Base-by-base conservation (phyloP, 345 rosid species). In the Eucalyptus marginata region DNA sequence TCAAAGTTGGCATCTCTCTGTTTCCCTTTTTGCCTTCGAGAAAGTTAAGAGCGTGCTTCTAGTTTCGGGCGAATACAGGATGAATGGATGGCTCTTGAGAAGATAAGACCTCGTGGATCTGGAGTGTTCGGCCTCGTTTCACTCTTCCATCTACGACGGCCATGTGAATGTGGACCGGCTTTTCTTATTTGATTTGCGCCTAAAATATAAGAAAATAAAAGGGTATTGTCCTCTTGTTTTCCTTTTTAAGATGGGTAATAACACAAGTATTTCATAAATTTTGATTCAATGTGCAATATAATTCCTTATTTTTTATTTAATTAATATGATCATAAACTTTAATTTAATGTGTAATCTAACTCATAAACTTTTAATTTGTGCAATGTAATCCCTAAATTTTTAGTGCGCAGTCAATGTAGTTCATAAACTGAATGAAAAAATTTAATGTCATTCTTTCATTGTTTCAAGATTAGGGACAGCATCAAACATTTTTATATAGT, bases 1-100 rank as follows among this genome's bases (percentile, higher is more conserved):
- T 98, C 92, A 96, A 92, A 62, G 97, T 96, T 8, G 99, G 98
- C 99, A 97, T 98, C 89, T 93, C 62, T 44, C 12, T 83, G 81
- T 27, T 13, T 33, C 15, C 43, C 43, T 10, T 50, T 49, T 31
- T 49, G 54, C 87, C 5, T 49, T 20, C 36, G 22, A 27, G 29
- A 85, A 49, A 2, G 87, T 27, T 15, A 8, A 17, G 56, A 62
- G 49, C 4, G 54, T 47, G 20, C 66, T n/a, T 36, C 86, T 1
- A 80, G 46, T 86, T 43, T 47, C 52, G 56, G 59, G 46, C 59
- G 17, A 40, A 36, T 27, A 27, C 49, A 46, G n/a, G 29, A 68
- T 18, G 50, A 59, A 86, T 6, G 88, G 49, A 71, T 80, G 91
- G 90, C 3, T 86, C 89, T 24, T 24, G 56, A 49, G 47, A 49